Percentiles rank a stretch among this genome's conserved stretches.
These are phyloP conservation scores for Castanea crenata DNA, from an alignment of 306 rosid species.

Conservation along the genomic window DNA sequence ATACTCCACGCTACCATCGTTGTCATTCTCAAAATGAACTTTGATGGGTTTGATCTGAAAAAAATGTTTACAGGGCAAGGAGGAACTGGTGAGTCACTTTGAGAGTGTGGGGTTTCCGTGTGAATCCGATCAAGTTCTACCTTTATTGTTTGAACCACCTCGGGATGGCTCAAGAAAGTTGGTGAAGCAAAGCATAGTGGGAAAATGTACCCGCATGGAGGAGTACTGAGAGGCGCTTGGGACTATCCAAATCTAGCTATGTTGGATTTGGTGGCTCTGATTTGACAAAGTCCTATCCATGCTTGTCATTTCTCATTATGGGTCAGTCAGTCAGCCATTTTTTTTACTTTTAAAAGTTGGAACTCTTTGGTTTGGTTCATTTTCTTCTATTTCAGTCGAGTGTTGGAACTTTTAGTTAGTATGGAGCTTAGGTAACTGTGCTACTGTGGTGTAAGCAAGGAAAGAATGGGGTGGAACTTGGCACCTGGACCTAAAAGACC, in stretches of 20 bases:
- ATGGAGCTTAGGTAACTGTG: background rate
- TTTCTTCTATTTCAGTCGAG: background rate
- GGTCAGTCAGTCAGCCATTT: background rate
- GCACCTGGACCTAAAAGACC: constrained; percentile 36
- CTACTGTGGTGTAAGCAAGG: background rate
- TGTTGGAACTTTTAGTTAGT: background rate
- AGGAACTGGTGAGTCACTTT: constrained; percentile 33
- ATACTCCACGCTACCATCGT: background rate
- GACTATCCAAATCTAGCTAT: background rate
- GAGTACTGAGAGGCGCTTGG: too few species aligned
- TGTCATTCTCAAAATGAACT: background rate
- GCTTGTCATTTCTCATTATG: too few species aligned
- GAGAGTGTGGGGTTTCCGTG: constrained; percentile 39
- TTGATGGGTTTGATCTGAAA: background rate
- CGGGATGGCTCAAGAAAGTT: constrained; percentile 44
- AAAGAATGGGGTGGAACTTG: constrained; percentile 48
- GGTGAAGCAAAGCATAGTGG: constrained; percentile 20
- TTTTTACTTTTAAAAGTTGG: background rate
- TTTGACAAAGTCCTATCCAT: background rate
- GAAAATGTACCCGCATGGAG: constrained; percentile 13
- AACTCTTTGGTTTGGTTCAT: background rate
- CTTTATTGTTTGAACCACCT: constrained; percentile 47
- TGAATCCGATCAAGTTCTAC: constrained; percentile 39
- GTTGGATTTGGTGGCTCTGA: background rate
- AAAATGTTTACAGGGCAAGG: constrained; percentile 44